phyloP scores from a whole-genome alignment of 345 rosid genomes.

The Syzygium jambos region DNA sequence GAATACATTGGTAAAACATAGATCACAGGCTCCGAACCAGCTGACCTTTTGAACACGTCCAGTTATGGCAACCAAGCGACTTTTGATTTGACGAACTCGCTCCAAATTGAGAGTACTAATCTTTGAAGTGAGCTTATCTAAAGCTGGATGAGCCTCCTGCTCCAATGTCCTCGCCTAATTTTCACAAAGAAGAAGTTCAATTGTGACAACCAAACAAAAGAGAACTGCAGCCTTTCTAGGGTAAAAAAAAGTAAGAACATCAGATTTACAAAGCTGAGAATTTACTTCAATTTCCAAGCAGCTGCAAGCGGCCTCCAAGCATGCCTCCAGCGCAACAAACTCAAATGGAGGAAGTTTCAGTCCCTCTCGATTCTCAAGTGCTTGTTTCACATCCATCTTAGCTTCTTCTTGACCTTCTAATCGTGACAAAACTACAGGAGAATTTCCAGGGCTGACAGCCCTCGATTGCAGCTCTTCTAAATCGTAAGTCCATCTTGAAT shows the following conservation, averaged over 20 bases:
- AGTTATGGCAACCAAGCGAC: conserved; percentile 59
- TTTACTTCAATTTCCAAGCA: conserved; percentile 58
- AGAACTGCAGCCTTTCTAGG: neutral
- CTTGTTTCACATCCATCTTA: conserved; percentile 44
- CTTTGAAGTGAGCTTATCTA: conserved; percentile 66
- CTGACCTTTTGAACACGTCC: conserved; percentile 68
- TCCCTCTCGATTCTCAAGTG: conserved; percentile 52
- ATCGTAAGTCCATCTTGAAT: conserved; percentile 28
- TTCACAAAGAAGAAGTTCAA: conserved; percentile 1
- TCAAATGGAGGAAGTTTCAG: conserved; percentile 54
- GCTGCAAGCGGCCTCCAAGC: conserved; percentile 67
- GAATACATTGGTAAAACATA: neutral
- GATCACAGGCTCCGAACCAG: conserved; percentile 1
- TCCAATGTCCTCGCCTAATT: conserved; percentile 51
- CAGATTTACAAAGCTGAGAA: neutral
- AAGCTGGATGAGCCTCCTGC: conserved; percentile 61
- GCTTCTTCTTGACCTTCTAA: conserved; percentile 26
- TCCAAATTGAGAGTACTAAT: conserved; percentile 69
- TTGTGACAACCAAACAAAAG: neutral
- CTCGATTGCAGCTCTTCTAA: conserved; percentile 31
- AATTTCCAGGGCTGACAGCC: conserved; percentile 12
- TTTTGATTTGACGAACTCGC: conserved; percentile 62
- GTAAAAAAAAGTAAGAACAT: neutral
- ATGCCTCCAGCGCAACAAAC: conserved; percentile 63
- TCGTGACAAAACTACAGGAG: conserved; percentile 16